Evolutionary conservation across 768 basidiomycete species (phyloP).

Genomic region (Russula sp.): DNA sequence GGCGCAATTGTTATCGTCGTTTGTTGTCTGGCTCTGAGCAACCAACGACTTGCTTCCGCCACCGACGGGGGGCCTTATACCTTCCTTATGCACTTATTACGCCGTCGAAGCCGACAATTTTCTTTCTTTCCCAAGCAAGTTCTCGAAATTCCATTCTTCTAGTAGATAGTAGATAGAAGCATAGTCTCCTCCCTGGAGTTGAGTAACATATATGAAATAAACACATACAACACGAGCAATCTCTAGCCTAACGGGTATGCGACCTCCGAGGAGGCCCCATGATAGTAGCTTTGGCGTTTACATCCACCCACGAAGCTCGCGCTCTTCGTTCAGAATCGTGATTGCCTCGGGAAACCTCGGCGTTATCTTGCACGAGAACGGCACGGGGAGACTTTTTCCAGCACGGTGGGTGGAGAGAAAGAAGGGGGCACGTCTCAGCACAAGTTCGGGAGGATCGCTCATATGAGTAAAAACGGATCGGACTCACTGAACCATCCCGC

Average conservation of each 20-base stretch:
- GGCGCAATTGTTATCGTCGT: too few relatives aligned
- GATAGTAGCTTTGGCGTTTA: neutral
- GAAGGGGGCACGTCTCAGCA: neutral
- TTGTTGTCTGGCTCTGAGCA: neutral
- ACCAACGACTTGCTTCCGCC: neutral
- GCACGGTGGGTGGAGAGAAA: too few relatives aligned
- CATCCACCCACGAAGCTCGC: conserved; percentile 10
- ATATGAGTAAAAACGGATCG: neutral
- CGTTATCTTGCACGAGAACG: conserved; percentile 23
- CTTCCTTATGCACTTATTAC: conserved; percentile 12
- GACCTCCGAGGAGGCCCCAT: neutral
- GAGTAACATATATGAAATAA: neutral
- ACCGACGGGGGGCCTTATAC: neutral
- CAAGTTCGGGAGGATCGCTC: neutral
- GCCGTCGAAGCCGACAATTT: neutral
- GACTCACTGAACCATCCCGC: conserved; percentile 25
- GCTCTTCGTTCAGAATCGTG: conserved; percentile 17
- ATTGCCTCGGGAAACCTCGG: conserved; percentile 24
- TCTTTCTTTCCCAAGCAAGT: neutral
- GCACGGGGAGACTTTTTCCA: conserved; percentile 19
- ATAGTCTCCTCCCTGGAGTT: neutral
- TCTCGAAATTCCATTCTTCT: neutral
- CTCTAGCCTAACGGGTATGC: neutral
- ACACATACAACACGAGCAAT: neutral
- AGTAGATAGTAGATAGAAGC: neutral